Conservation (phyloP, 306 rosid genomes). For the Malus fusca region DNA sequence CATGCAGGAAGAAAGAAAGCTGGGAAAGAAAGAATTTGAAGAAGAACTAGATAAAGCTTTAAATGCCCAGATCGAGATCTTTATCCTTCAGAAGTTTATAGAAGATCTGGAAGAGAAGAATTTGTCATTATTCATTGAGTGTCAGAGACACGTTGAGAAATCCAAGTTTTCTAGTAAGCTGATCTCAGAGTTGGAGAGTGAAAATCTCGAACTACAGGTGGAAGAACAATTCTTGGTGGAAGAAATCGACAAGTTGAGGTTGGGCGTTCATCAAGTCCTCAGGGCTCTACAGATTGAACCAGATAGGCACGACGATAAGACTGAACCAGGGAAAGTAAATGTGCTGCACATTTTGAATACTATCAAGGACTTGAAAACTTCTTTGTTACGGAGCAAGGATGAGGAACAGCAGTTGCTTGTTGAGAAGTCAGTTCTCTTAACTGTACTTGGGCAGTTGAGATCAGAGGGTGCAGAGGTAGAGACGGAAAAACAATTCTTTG, state of each 20-base stretch:
- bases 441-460: constrained; percentile 57
- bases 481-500: constrained; percentile 35
- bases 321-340: constrained; percentile 44
- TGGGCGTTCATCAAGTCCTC: constrained; percentile 55
- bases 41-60: constrained; percentile 81
- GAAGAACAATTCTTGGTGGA: constrained; percentile 70
- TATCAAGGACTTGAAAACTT: constrained; percentile 57
- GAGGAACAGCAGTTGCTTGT: constrained; percentile 64
- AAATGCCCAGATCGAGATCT: constrained; percentile 89
- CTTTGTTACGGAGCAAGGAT: constrained; percentile 48
- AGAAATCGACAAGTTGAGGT: constrained; percentile 68
- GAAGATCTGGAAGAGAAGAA: constrained; percentile 92
- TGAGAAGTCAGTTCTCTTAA: constrained; percentile 63
- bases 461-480: constrained; percentile 42
- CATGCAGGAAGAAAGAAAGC: constrained; percentile 51
- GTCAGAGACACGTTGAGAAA: constrained; percentile 69
- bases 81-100: constrained; percentile 76
- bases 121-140: constrained; percentile 42
- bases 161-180: constrained; percentile 66
- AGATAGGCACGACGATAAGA: constrained; percentile 32
- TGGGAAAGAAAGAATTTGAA: constrained; percentile 79
- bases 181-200: constrained; percentile 84
- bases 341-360: constrained; percentile 45
- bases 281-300: constrained; percentile 56
- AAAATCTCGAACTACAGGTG: constrained; percentile 89